Evolutionary conservation across 2,329 filamentous ascomycete genomes (phyloP).

Genomic region (Chrysosporium keratinophilum): DNA sequence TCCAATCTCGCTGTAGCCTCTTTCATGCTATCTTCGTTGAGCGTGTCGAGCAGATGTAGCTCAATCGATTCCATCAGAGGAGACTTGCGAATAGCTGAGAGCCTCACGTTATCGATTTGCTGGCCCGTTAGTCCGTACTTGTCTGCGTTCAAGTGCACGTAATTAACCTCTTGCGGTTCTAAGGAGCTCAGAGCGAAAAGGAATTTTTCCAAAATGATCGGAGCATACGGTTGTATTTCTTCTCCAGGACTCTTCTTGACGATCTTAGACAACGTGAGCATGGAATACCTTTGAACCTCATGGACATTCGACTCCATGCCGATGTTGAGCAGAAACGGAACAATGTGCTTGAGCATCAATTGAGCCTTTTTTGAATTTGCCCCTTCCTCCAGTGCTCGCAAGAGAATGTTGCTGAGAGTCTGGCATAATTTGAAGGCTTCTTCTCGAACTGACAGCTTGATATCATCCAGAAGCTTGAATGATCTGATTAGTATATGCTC

Average conservation of each 20-base stretch:
- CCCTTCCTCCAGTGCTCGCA: slow-evolving; percentile 73
- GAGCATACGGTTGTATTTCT: slow-evolving; percentile 67
- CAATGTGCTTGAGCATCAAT: slow-evolving; percentile 71
- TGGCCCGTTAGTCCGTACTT: slow-evolving; percentile 78
- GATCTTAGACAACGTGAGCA: slow-evolving; percentile 74
- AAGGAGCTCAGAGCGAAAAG: slow-evolving; percentile 75
- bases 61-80: slow-evolving; percentile 90
- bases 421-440: slow-evolving; percentile 76
- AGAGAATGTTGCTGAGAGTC: slow-evolving; percentile 71
- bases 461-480: slow-evolving; percentile 89
- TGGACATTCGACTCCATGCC: slow-evolving; percentile 81
- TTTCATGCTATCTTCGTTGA: slow-evolving; percentile 69
- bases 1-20: slow-evolving; percentile 63
- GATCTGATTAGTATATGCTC: slow-evolving; percentile 74
- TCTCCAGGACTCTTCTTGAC: slow-evolving; percentile 76
- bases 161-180: slow-evolving; percentile 83
- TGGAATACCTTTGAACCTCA: slow-evolving; percentile 76
- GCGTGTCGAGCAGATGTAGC: slow-evolving; percentile 64
- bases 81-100: slow-evolving; percentile 70
- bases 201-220: slow-evolving; percentile 69
- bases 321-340: slow-evolving; percentile 81
- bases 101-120: slow-evolving; percentile 77
- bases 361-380: slow-evolving; percentile 59
- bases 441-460: slow-evolving; percentile 77
- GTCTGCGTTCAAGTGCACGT: slow-evolving; percentile 77